Percentiles rank a stretch among this genome's conserved stretches.
Evolutionary conservation across 176 grass and related monocot species (phyloP).

Genomic region (Chloris gayana): DNA sequence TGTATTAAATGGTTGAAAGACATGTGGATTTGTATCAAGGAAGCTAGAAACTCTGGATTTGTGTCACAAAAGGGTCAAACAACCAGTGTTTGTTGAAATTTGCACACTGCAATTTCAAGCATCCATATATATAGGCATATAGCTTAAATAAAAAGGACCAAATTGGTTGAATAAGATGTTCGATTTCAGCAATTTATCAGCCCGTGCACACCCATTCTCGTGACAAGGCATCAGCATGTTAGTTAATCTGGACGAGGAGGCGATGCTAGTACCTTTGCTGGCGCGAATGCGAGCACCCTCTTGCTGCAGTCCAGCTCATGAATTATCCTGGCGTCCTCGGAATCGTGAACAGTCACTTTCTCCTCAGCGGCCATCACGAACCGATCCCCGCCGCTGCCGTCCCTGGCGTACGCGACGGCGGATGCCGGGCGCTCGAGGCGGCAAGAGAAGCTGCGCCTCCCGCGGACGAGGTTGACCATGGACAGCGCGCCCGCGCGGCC

Average conservation of each 20-base stretch:
- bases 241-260: neutral
- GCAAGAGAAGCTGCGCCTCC: conserved; percentile 69
- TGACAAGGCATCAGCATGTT: neutral
- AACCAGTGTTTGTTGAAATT: neutral
- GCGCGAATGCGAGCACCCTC: conserved; percentile 60
- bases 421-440: conserved; percentile 67
- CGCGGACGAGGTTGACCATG: conserved; percentile 82
- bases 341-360: conserved; percentile 72
- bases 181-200: conserved; percentile 7
- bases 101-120: neutral
- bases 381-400: conserved; percentile 26
- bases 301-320: conserved; percentile 66
- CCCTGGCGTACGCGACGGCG: conserved; percentile 46
- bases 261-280: conserved; percentile 57
- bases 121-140: neutral
- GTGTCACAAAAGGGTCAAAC: neutral
- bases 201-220: neutral
- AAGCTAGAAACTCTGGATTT: neutral
- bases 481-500: conserved; percentile 60
- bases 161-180: neutral
- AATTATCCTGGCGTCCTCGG: conserved; percentile 73
- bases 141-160: neutral
- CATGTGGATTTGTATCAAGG: neutral
- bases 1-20: neutral
- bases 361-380: conserved; percentile 64